Evolutionary conservation across 2,329 filamentous ascomycete genomes (phyloP).

Genomic region (Lachnellula arida): DNA sequence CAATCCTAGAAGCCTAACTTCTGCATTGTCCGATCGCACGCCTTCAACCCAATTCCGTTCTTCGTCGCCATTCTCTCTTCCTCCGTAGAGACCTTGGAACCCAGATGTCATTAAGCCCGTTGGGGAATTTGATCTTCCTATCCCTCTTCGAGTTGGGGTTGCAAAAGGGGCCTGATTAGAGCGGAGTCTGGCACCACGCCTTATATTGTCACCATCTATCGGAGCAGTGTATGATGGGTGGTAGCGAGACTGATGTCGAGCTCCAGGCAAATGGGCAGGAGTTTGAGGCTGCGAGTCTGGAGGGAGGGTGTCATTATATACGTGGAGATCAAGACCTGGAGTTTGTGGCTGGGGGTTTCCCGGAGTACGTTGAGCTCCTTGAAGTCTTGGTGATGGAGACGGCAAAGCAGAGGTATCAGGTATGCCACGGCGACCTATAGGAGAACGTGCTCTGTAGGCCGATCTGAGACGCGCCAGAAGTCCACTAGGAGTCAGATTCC

Average conservation of each 20-base stretch:
- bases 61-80: slow-evolving; percentile 45
- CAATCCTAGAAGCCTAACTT: slow-evolving; percentile 21
- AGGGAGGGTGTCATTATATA: slow-evolving; percentile 45
- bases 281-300: slow-evolving; percentile 46
- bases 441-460: slow-evolving; percentile 15
- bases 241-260: slow-evolving; percentile 42
- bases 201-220: not conserved
- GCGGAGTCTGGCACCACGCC: not conserved
- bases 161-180: not conserved
- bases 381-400: not conserved
- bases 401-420: slow-evolving; percentile 11
- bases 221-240: slow-evolving; percentile 43
- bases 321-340: slow-evolving; percentile 30
- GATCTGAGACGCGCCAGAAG: slow-evolving; percentile 13
- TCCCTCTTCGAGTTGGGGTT: slow-evolving; percentile 9
- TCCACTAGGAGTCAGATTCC: slow-evolving; percentile 1
- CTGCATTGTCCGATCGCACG: slow-evolving; percentile 32
- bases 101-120: slow-evolving; percentile 39
- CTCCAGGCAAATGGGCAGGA: slow-evolving; percentile 45
- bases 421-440: slow-evolving; percentile 10
- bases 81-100: slow-evolving; percentile 44
- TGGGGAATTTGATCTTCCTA: slow-evolving; percentile 34
- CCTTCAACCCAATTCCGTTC: slow-evolving; percentile 29
- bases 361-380: not conserved
- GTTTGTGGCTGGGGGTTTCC: slow-evolving; percentile 16